phyloP scores from a whole-genome alignment of 768 basidiomycete genomes.

The Panaeolus cyanescens region DNA sequence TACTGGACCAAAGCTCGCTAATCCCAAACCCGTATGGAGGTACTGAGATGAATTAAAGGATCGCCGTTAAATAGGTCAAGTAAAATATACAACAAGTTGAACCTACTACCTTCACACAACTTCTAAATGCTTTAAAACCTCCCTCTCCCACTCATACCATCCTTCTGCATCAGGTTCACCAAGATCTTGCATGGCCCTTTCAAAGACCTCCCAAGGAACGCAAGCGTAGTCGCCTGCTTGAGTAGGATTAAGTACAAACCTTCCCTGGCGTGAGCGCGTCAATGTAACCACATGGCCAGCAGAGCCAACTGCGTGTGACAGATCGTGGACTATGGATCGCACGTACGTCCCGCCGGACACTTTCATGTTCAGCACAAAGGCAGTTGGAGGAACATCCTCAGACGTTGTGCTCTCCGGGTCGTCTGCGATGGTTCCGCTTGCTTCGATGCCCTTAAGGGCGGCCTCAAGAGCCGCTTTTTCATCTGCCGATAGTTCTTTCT shows the following conservation, averaged over 20 bases:
- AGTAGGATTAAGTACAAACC: constrained; percentile 56
- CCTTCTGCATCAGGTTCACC: constrained; percentile 69
- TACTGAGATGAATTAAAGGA: not conserved
- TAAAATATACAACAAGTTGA: not conserved
- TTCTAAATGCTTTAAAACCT: constrained; percentile 69
- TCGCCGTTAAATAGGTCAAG: not conserved
- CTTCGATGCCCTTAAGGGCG: constrained; percentile 56
- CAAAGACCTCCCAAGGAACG: constrained; percentile 76
- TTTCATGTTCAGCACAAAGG: constrained; percentile 88
- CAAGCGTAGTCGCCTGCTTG: constrained; percentile 60
- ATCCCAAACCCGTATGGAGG: not conserved
- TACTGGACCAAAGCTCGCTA: not conserved
- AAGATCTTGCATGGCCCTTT: constrained; percentile 52
- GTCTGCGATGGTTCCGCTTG: constrained; percentile 39
- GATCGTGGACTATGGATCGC: constrained; percentile 92
- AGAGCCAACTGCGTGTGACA: constrained; percentile 80
- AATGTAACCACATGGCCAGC: constrained; percentile 94
- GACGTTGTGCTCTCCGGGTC: constrained; percentile 30
- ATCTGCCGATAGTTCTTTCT: constrained; percentile 63
- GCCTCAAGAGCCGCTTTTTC: constrained; percentile 71
- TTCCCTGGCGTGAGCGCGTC: constrained; percentile 86
- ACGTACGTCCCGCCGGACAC: constrained; percentile 98
- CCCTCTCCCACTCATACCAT: constrained; percentile 80
- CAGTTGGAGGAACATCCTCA: constrained; percentile 54
- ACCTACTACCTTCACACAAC: constrained; percentile 40